Percentiles rank a stretch among this genome's conserved stretches.
These are phyloP conservation scores for Chaetomium strumarium DNA, from an alignment of 2,329 filamentous ascomycete species.

Conservation along the genomic window DNA sequence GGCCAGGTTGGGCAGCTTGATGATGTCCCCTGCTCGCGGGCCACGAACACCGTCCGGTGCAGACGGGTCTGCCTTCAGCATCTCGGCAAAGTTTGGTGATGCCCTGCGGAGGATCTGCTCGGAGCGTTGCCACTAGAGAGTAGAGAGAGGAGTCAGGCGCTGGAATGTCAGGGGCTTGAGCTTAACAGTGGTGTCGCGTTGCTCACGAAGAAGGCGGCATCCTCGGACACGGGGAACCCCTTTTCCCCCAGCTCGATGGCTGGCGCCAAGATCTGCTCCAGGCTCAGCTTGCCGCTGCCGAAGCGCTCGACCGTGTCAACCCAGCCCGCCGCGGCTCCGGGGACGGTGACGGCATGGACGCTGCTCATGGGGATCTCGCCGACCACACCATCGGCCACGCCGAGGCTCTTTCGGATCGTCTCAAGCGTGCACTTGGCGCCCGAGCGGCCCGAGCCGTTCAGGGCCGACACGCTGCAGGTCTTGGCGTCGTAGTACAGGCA, in stretches of 20 bases:
- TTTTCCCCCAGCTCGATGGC: slow-evolving; percentile 82
- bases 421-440: slow-evolving; percentile 64
- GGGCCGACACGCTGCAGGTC: slow-evolving; percentile 71
- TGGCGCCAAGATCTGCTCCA: slow-evolving; percentile 73
- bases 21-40: slow-evolving; percentile 76
- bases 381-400: slow-evolving; percentile 50
- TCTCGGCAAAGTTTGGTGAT: slow-evolving; percentile 80
- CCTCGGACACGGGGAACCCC: slow-evolving; percentile 83
- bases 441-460: slow-evolving; percentile 91
- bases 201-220: slow-evolving; percentile 62
- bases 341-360: slow-evolving; percentile 77
- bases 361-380: slow-evolving; percentile 66
- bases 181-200: background rate
- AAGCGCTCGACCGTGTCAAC: slow-evolving; percentile 82
- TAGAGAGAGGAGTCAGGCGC: slow-evolving; percentile 31
- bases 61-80: slow-evolving; percentile 71
- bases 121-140: slow-evolving; percentile 60
- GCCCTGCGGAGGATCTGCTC: slow-evolving; percentile 62
- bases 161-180: background rate
- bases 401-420: slow-evolving; percentile 62
- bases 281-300: slow-evolving; percentile 74
- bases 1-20: slow-evolving; percentile 78
- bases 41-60: slow-evolving; percentile 65
- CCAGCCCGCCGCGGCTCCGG: slow-evolving; percentile 90
- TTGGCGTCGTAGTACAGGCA: slow-evolving; percentile 85